Percentiles rank a stretch among this genome's conserved stretches.
Conservation (phyloP, 164 flowering plant species). For the Piper longum region DNA sequence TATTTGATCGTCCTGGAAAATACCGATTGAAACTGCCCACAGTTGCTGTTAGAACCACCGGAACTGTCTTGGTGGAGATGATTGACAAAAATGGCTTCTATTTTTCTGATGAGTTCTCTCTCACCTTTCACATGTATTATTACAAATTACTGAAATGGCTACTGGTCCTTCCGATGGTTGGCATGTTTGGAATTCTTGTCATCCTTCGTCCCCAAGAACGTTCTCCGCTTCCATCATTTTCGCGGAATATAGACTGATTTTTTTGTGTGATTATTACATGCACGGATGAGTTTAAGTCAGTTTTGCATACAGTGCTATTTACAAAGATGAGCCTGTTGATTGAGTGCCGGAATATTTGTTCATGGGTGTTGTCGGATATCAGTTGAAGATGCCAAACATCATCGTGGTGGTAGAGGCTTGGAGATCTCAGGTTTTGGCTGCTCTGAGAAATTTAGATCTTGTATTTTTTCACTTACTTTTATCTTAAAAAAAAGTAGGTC, state of each 20-base stretch:
- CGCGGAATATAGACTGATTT: slow-evolving; percentile 55
- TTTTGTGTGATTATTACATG: slow-evolving; percentile 17
- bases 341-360: background rate
- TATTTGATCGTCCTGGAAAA: slow-evolving; percentile 51
- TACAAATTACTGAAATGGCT: slow-evolving; percentile 93
- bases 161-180: slow-evolving; percentile 92
- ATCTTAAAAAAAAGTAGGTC: too few relatives aligned
- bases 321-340: background rate
- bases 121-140: slow-evolving; percentile 93
- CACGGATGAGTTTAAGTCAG: background rate
- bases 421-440: too few relatives aligned
- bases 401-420: too few relatives aligned
- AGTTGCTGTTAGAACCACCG: slow-evolving; percentile 80
- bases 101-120: slow-evolving; percentile 90
- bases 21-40: slow-evolving; percentile 72
- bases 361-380: too few relatives aligned
- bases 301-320: background rate
- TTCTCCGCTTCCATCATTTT: slow-evolving; percentile 91
- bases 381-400: too few relatives aligned
- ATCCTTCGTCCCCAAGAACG: slow-evolving; percentile 87
- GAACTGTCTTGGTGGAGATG: slow-evolving; percentile 94
- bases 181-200: slow-evolving; percentile 87
- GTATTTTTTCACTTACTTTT: too few relatives aligned
- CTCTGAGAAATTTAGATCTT: too few relatives aligned
- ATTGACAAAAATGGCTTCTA: slow-evolving; percentile 73